Percentiles rank a stretch among this genome's conserved stretches.
Evolutionary conservation across 2,329 filamentous ascomycete genomes (phyloP).

Genomic region (Trichoderma cornu-damae): DNA sequence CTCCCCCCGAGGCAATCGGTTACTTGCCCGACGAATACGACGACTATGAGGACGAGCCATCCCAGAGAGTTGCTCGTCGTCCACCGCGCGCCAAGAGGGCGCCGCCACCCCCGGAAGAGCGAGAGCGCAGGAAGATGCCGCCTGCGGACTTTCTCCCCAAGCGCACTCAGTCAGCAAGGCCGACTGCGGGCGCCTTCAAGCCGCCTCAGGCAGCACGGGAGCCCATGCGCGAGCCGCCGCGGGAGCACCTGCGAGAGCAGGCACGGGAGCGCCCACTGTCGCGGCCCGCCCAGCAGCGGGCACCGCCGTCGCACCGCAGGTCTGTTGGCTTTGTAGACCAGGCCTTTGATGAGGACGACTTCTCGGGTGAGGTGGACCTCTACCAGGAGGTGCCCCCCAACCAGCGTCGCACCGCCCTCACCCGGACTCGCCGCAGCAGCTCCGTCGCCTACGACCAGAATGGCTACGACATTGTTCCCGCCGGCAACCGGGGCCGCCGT

Average conservation of each 20-base stretch:
- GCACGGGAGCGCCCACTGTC: conserved; percentile 7
- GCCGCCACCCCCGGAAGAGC: conserved; percentile 40
- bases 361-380: conserved; percentile 32
- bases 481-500: conserved; percentile 33
- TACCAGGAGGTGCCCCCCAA: conserved; percentile 40
- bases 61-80: conserved; percentile 35
- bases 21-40: conserved; percentile 40
- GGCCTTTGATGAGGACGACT: conserved; percentile 38
- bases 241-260: conserved; percentile 1
- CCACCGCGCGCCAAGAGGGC: conserved; percentile 40
- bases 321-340: conserved; percentile 33
- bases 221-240: background rate
- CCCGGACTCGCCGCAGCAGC: conserved; percentile 33
- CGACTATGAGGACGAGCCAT: conserved; percentile 36
- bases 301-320: conserved; percentile 27
- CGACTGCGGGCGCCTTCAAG: conserved; percentile 28
- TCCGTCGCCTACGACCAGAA: conserved; percentile 37
- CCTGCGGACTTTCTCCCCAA: conserved; percentile 37
- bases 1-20: conserved; percentile 22
- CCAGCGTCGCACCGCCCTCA: conserved; percentile 27
- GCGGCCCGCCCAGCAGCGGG: conserved; percentile 26
- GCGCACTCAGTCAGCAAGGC: conserved; percentile 35
- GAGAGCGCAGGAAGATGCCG: conserved; percentile 46
- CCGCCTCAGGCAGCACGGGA: conserved; percentile 24
- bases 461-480: conserved; percentile 39